These are phyloP conservation scores for Physcomitrellopsis africana DNA, from an alignment of 225 moss, liverwort and hornwort genomes.

Conservation along the genomic window DNA sequence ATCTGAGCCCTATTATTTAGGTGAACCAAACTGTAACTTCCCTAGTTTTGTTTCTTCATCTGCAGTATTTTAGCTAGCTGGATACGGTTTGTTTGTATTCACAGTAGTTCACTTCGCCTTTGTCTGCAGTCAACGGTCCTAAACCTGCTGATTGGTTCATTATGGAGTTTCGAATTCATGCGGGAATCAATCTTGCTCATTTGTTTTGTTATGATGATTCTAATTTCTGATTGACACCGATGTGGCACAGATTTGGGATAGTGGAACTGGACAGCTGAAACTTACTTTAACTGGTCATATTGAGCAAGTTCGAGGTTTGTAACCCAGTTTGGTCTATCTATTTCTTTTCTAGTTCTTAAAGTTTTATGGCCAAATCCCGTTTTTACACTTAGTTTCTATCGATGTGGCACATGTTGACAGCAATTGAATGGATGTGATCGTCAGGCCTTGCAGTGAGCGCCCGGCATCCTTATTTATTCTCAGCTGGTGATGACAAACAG, in stretches of 20 bases:
- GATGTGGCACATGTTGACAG: background rate
- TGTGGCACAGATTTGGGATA: conserved; percentile 71
- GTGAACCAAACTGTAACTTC: background rate
- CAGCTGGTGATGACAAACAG: conserved; percentile 84
- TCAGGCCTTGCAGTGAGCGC: conserved; percentile 75
- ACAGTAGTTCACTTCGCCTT: background rate
- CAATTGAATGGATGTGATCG: background rate
- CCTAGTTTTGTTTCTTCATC: background rate
- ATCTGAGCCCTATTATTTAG: background rate
- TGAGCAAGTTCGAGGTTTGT: conserved; percentile 77
- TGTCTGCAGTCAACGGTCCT: background rate
- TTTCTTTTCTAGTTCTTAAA: background rate
- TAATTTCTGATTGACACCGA: background rate
- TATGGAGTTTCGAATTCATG: background rate
- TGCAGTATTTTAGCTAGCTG: background rate
- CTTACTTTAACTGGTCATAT: conserved; percentile 78
- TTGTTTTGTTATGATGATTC: background rate
- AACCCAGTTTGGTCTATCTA: too few species aligned
- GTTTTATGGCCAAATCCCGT: background rate
- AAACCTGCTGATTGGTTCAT: background rate
- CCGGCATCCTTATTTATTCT: conserved; percentile 75
- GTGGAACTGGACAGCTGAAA: conserved; percentile 66
- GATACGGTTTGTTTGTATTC: background rate
- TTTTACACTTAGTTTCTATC: background rate
- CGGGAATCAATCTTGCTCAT: background rate